Conservation (phyloP, 2,329 filamentous ascomycete species). For the Proliferodiscus dingleyae region DNA sequence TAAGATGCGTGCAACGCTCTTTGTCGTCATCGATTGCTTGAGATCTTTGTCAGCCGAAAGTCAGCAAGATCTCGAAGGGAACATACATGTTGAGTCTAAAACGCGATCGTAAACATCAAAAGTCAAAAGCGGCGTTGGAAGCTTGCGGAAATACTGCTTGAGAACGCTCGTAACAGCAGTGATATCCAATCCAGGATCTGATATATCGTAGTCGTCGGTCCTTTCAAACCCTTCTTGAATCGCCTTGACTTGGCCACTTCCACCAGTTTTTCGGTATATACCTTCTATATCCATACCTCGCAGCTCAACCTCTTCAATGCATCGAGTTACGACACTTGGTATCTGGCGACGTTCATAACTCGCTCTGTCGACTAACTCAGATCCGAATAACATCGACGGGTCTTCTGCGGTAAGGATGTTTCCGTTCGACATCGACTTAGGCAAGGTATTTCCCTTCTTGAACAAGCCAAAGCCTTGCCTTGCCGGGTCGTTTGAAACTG, state of each 20-base stretch:
- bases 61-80: background rate
- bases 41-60: constrained; percentile 23
- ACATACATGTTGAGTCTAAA: constrained; percentile 72
- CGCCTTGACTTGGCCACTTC: constrained; percentile 81
- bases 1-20: constrained; percentile 67
- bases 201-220: constrained; percentile 82
- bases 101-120: constrained; percentile 89
- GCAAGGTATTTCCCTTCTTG: constrained; percentile 38
- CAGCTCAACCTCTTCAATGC: constrained; percentile 93
- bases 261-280: constrained; percentile 96
- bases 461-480: constrained; percentile 65
- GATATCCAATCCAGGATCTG: constrained; percentile 89
- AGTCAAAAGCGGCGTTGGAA: constrained; percentile 84
- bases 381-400: constrained; percentile 71
- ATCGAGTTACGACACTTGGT: constrained; percentile 83
- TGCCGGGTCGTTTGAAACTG: constrained; percentile 25
- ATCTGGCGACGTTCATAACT: constrained; percentile 87
- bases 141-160: constrained; percentile 95
- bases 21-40: constrained; percentile 59
- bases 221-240: constrained; percentile 91
- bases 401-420: constrained; percentile 43
- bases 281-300: constrained; percentile 97
- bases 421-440: constrained; percentile 45
- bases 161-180: constrained; percentile 92
- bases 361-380: constrained; percentile 78